A percentile compares a stretch with the other conserved stretches of the same genome.
phyloP scores from a whole-genome alignment of 2,329 filamentous ascomycete genomes.

The Sporothrix curviconia region DNA sequence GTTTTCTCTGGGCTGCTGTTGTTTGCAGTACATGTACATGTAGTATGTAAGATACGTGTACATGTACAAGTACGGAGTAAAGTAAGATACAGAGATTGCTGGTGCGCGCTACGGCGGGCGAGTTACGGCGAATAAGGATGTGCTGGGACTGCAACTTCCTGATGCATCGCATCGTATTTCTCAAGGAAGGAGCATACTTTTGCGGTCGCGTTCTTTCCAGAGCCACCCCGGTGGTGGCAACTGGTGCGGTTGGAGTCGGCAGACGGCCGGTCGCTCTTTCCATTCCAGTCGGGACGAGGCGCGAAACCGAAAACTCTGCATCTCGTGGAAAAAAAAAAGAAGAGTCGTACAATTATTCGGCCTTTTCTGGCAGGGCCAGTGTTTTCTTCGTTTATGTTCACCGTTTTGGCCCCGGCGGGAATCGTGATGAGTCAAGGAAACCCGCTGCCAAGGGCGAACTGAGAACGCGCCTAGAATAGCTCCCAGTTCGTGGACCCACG shows the following conservation, averaged over 20 bases:
- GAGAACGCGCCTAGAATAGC: background rate
- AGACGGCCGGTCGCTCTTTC: background rate
- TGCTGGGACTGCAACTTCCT: background rate
- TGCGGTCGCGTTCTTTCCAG: background rate
- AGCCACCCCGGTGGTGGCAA: background rate
- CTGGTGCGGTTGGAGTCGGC: background rate
- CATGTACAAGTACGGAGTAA: no score
- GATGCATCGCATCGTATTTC: background rate
- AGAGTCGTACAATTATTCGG: constrained; percentile 5
- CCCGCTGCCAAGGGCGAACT: background rate
- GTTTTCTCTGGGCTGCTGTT: no score
- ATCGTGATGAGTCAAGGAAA: constrained; percentile 7
- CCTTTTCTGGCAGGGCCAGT: no score
- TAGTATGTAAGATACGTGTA: no score
- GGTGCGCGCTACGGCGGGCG: constrained; percentile 9
- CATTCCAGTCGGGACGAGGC: background rate
- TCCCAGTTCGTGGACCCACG: background rate
- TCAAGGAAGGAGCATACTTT: background rate
- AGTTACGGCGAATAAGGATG: background rate
- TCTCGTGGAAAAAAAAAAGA: background rate
- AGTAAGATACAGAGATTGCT: constrained; percentile 5
- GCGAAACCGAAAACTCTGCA: constrained; percentile 13
- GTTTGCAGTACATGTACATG: no score
- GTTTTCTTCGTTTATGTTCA: background rate
- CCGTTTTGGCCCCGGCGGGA: no score